Evolutionary conservation across 2,329 filamentous ascomycete genomes (phyloP), one percentile per base, ranked within the genome.

Genomic region (Monosporascus ibericus): DNA sequence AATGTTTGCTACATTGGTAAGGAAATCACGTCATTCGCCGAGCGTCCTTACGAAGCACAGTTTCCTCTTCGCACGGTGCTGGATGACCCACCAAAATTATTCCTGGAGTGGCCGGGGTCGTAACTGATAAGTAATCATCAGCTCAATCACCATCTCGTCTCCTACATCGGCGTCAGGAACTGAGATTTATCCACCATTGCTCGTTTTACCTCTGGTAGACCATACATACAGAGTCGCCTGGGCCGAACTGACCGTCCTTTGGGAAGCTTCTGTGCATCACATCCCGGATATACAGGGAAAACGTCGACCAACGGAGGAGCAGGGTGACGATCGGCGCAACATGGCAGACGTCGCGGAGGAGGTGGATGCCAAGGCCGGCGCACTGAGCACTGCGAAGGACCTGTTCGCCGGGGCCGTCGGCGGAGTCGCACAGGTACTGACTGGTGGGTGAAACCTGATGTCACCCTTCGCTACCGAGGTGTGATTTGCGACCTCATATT

Each of bases 391-490:
- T 48, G 75, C 85, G 64, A 99, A 97, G 77, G 94, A 99, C 72
- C 77, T 99, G 54, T 88, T 92, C 67, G 84, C 94, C 11, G 94
- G 94, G 38, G 94, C 94, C 54, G 88, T 87, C 7, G 94, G 94
- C 58, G 94, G 94, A 63, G 80, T 97, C 62, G 92, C 94, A 18
- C 94, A 99, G 72, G 94, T 99, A 44, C 75, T 99, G 57, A 80
- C 97, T 60, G 92, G 92, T 96, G 75, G 73, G 84, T 79, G 51
- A 42, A 14, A 4, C 30, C 3, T 11, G 30, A 34, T 34, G 14
- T 34, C 11, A 9, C 11, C 27, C 30, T 11, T 34, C 9, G 11
- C 11, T 34, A 34, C 30, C 9, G 9, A 30, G 27, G 9, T 34
- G 9, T 34, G 9, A 5, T 34, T 14, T 14, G 30, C 9, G 30